Evolutionary conservation across 352 stramenopile genomes (phyloP), one percentile per base, ranked within the genome.

Genomic region (Pythium vanterpoolii): DNA sequence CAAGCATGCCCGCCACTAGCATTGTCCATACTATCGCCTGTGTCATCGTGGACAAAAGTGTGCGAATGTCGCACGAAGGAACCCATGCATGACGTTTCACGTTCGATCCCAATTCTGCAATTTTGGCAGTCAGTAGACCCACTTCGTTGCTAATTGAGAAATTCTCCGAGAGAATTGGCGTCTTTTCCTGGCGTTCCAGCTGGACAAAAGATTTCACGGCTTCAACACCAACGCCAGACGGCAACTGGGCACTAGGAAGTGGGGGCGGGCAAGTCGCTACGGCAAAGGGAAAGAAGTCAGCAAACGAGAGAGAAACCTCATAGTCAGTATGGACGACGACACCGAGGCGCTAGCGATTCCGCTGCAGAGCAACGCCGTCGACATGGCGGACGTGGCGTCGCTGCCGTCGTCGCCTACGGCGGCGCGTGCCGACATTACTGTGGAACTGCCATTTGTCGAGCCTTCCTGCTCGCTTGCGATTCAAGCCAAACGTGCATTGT

Each of bases 401-500:
- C 59, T 90, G 57, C 79, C 79, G 50, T 89, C 78, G 46, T 90
- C 83, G 4, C 70, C 77, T 36, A 76, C 69, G 9, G 60, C 68
- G 1, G 71, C 74, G 39, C 66, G 66, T 19, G 70, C 68, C 3
- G 79, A 90, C 49, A 67, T 66, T 27, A 57, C 74, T 11, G 56
- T 91, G 18, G 65, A 79, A 23, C 43, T 93, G 51, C 82, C 84
- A 2, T 89, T 83, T 49, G 66, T 87, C 36, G 77, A 62, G 60
- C 72, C 79, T 14, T 76, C 61, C 50, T 81, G 72, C 38, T 78
- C 79, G 40, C 61, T 93, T 24, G 72, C 78, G 55, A 77, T 91
- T 28, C 78, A 91, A 56, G 80, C 79, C 46, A 92, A 83, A 68
- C 78, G 82, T 52, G 84, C 86, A 40, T 64, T 82, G 66, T 44